Evolutionary conservation across 2,329 filamentous ascomycete genomes (phyloP).

Genomic region (Pseudopyrenochaeta lycopersici): DNA sequence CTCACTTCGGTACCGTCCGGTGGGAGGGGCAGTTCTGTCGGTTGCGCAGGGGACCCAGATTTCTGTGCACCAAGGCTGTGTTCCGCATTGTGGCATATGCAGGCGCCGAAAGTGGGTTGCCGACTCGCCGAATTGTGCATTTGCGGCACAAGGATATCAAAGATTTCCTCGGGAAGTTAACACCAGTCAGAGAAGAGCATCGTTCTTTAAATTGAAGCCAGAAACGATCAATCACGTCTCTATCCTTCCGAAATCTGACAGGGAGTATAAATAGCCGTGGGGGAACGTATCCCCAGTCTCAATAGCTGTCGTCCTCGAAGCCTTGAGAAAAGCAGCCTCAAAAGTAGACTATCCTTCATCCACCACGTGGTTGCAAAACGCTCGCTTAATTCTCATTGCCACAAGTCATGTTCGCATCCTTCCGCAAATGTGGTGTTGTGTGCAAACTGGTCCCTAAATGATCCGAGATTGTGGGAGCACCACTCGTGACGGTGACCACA

Average conservation of each 20-base stretch:
- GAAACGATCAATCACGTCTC: not conserved
- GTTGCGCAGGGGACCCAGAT: constrained; percentile 15
- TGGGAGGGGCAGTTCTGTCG: constrained; percentile 18
- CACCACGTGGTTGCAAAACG: constrained; percentile 1
- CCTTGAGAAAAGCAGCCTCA: not conserved
- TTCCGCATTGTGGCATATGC: constrained; percentile 22
- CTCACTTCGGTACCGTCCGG: constrained; percentile 29
- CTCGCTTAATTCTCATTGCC: not conserved
- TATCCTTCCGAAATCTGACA: not conserved
- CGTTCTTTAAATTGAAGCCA: not conserved
- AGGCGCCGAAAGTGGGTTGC: constrained; percentile 23
- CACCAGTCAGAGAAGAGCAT: not conserved
- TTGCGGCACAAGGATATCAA: constrained; percentile 16
- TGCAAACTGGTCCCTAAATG: not conserved
- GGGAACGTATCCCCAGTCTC: not conserved
- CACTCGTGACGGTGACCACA: not conserved
- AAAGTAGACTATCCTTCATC: not conserved
- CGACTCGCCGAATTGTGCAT: constrained; percentile 20
- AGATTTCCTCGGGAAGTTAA: constrained; percentile 1
- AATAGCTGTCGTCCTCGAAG: constrained; percentile 3
- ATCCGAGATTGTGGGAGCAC: not conserved
- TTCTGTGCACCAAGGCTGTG: constrained; percentile 15
- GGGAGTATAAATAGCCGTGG: not conserved
- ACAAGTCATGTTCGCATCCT: not conserved
- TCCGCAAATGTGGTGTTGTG: not conserved